phyloP scores from a whole-genome alignment of 1,284 basidiomycete genomes.

The Leccinum cinnamomeum region DNA sequence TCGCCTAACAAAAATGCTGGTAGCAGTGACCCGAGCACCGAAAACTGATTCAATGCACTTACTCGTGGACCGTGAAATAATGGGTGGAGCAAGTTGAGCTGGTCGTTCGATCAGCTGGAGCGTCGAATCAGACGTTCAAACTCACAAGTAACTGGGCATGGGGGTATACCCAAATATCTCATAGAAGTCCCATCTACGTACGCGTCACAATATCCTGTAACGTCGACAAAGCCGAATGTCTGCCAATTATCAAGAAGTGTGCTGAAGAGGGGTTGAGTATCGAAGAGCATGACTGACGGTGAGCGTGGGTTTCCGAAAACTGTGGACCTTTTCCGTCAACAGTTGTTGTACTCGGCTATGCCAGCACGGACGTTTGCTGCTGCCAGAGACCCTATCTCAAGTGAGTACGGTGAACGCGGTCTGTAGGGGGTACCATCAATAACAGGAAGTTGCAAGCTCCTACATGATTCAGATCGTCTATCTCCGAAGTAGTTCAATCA shows the following conservation, averaged over 20 bases:
- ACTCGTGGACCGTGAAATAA: slow-evolving; percentile 56
- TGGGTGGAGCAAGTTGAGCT: slow-evolving; percentile 60
- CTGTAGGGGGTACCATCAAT: slow-evolving; percentile 63
- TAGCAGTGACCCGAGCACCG: neutral
- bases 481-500: slow-evolving; percentile 33
- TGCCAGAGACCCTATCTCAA: slow-evolving; percentile 37
- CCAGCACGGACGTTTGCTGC: slow-evolving; percentile 15
- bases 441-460: slow-evolving; percentile 66
- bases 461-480: slow-evolving; percentile 51
- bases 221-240: slow-evolving; percentile 56
- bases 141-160: slow-evolving; percentile 64
- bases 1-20: slow-evolving; percentile 46
- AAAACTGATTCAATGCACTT: slow-evolving; percentile 15
- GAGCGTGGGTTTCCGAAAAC: slow-evolving; percentile 45
- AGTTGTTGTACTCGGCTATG: slow-evolving; percentile 55
- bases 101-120: neutral
- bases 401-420: slow-evolving; percentile 55
- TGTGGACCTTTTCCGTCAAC: slow-evolving; percentile 38
- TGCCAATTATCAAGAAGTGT: slow-evolving; percentile 51
- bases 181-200: slow-evolving; percentile 58
- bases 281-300: slow-evolving; percentile 52
- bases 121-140: slow-evolving; percentile 8
- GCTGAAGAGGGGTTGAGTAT: slow-evolving; percentile 59
- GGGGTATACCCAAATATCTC: slow-evolving; percentile 46
- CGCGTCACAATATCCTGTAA: slow-evolving; percentile 57